phyloP scores from a whole-genome alignment of 139 green algal genomes.

The Chlamydomonas sp. region DNA sequence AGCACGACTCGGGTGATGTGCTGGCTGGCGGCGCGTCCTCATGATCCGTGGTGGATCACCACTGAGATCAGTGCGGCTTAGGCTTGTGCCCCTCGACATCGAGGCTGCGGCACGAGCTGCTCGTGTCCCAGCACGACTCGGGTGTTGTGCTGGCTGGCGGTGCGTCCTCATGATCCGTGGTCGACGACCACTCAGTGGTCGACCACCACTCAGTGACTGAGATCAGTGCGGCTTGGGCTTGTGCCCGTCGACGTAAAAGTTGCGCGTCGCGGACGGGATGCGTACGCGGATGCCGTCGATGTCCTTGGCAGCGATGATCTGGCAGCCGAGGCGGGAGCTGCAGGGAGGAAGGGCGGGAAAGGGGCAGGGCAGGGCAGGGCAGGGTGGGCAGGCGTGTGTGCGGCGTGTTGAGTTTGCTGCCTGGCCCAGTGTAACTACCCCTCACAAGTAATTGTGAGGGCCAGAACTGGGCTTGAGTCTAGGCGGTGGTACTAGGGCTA shows the following conservation, averaged over 20 bases:
- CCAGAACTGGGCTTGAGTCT: too few relatives aligned
- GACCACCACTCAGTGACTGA: too few relatives aligned
- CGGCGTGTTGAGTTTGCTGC: too few relatives aligned
- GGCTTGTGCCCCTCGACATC: too few relatives aligned
- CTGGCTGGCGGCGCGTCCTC: too few relatives aligned
- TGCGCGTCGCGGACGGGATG: constrained; percentile 89
- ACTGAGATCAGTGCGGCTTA: constrained; percentile 7
- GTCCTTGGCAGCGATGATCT: constrained; percentile 82
- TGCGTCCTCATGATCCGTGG: too few relatives aligned
- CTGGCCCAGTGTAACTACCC: too few relatives aligned
- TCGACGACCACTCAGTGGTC: too few relatives aligned
- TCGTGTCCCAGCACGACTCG: not conserved
- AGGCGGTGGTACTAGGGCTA: too few relatives aligned
- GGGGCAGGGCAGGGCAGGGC: not conserved
- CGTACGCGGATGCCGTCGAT: constrained; percentile 83
- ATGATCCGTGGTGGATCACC: too few relatives aligned
- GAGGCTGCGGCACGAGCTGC: not conserved
- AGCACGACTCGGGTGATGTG: not conserved
- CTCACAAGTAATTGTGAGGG: too few relatives aligned
- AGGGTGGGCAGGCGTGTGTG: not conserved
- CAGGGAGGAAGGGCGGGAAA: constrained; percentile 2
- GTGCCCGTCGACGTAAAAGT: constrained; percentile 60
- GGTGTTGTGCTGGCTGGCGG: too few relatives aligned
- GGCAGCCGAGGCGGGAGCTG: constrained; percentile 92
- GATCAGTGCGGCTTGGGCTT: constrained; percentile 10